Evolutionary conservation across 352 stramenopile species (phyloP), one percentile per base, ranked within the genome.

Genomic region (Pythium monospermum): DNA sequence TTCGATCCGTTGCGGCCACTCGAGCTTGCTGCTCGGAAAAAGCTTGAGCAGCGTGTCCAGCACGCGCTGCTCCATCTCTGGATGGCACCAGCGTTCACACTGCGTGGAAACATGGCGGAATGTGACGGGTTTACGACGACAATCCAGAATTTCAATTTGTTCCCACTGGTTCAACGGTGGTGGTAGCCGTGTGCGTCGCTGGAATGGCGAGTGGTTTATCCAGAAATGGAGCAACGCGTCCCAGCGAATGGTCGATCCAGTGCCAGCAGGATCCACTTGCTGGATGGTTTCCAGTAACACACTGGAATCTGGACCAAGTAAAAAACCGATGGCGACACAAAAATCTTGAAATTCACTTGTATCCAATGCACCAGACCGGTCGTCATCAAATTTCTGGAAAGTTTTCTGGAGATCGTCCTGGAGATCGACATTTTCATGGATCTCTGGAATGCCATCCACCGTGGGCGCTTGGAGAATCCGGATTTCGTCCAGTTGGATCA

Each of bases 331-430:
- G 15, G 63, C 69, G 1, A 86, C 73, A 31, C 78, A 90, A 1
- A 87, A 33, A 41, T 86, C 73, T 21, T 81, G 45, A 36, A 87
- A 83, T 56, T 90, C 73, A 6, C 54, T 53, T 4, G 52, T 40
- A 31, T 84, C 73, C 32, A 90, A 39, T n/a, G 58, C 32, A 0
- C 68, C 68, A 2, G 71, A 76, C 2, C 64, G 56, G 42, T 90
- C 74, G 18, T 86, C 77, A 28, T 87, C 76, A 35, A 75, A 85
- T 42, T 73, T 72, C 15, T 49, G 27, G 52, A 87, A 90, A 2
- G 87, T 31, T 12, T 57, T 56, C 23, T 59, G 67, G 12, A 90
- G 64, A 30, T 83, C 64, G 22, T 77, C 55, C 5, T 79, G 28
- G 46, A 72, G 57, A 40, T 85, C 73, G 36, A 45, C 30, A 47